These are phyloP conservation scores for Haplosporangium sp. DNA, from an alignment of 371 early-diverging fungal genomes.

Conservation along the genomic window DNA sequence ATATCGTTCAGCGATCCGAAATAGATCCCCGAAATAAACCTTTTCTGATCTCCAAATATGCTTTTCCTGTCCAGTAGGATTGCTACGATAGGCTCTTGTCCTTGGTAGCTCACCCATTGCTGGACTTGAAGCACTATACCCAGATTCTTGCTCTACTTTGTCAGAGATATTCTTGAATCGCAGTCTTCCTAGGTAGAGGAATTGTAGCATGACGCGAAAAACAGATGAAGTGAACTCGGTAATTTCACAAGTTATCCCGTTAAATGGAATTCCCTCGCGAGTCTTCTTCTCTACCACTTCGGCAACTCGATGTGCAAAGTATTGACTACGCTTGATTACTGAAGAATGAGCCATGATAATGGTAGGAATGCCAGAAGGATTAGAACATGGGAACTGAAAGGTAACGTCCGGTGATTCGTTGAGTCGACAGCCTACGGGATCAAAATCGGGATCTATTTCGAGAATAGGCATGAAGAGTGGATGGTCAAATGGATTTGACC, in stretches of 20 bases:
- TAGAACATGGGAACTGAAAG: conserved; percentile 29
- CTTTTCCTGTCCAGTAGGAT: background rate
- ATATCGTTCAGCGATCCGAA: conserved; percentile 29
- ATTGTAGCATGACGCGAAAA: conserved; percentile 34
- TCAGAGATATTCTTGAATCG: background rate
- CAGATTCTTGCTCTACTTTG: background rate
- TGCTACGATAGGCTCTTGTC: background rate
- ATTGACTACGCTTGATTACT: conserved; percentile 11
- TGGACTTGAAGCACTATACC: background rate
- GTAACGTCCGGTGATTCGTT: conserved; percentile 15
- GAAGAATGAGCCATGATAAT: conserved; percentile 31
- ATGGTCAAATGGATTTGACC: conserved; percentile 1
- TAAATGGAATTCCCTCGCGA: background rate
- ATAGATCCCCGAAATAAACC: conserved; percentile 35
- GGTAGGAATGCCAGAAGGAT: background rate
- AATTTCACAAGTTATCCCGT: conserved; percentile 11
- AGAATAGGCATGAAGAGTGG: conserved; percentile 20
- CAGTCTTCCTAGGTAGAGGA: conserved; percentile 28
- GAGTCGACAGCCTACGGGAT: conserved; percentile 2
- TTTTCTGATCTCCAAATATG: background rate
- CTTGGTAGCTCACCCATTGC: background rate
- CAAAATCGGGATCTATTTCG: conserved; percentile 27
- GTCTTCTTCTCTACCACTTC: conserved; percentile 5
- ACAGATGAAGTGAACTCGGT: conserved; percentile 35
- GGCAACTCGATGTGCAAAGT: conserved; percentile 28